phyloP scores from a whole-genome alignment of 805 yeast genomes.

The Suhomyces kilbournensis region DNA sequence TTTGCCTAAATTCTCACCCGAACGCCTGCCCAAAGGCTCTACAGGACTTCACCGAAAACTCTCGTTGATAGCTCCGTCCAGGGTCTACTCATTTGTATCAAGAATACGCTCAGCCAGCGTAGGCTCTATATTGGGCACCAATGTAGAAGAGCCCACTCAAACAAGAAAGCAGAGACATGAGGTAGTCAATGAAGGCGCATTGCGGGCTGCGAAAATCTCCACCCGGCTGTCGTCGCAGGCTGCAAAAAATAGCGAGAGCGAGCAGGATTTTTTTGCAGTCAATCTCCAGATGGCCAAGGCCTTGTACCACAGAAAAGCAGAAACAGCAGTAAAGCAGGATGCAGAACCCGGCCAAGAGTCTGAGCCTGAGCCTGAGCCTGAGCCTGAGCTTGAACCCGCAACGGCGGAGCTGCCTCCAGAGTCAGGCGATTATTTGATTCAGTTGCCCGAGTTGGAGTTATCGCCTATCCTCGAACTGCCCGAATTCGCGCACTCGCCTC shows the following conservation, averaged over 20 bases:
- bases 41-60: not conserved
- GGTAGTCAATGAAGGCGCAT: not conserved
- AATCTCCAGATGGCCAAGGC: constrained; percentile 16
- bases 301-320: not conserved
- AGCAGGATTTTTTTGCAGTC: constrained; percentile 18
- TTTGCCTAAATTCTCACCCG: not conserved
- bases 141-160: not conserved
- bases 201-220: not conserved
- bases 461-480: not conserved
- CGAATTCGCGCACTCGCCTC: not conserved
- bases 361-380: not conserved
- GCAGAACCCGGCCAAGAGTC: not conserved
- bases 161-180: not conserved
- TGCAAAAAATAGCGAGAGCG: not conserved
- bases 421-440: not conserved
- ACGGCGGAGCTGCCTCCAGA: not conserved
- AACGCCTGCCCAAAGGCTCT: not conserved
- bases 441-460: not conserved
- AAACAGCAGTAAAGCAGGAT: not conserved
- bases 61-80: not conserved
- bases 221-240: not conserved
- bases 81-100: not conserved
- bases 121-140: not conserved
- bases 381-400: not conserved
- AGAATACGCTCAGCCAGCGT: constrained; percentile 1